Evolutionary conservation across 2,329 filamentous ascomycete species (phyloP).

Genomic region (Ceratocystis albifundus): DNA sequence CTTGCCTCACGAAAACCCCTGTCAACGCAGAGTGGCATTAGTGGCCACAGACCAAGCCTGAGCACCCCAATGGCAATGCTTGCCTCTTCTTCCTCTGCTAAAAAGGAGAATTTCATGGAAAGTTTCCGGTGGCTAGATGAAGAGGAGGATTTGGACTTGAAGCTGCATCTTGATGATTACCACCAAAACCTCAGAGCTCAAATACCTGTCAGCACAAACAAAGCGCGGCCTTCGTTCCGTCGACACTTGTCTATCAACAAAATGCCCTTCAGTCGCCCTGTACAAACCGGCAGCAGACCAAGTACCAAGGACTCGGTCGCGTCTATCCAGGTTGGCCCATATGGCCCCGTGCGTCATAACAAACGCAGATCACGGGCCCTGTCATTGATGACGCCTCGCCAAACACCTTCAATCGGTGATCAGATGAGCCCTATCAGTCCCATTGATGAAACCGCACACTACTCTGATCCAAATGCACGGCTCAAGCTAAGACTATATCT

Average conservation of each 20-base stretch:
- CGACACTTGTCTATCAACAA: slow-evolving; percentile 62
- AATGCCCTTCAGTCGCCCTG: slow-evolving; percentile 48
- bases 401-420: slow-evolving; percentile 8
- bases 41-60: slow-evolving; percentile 26
- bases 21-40: slow-evolving; percentile 27
- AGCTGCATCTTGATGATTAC: slow-evolving; percentile 58
- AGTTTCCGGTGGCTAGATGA: slow-evolving; percentile 65
- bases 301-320: slow-evolving; percentile 33
- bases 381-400: slow-evolving; percentile 41
- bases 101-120: slow-evolving; percentile 48
- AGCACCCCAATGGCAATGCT: slow-evolving; percentile 22
- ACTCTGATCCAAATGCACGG: slow-evolving; percentile 79
- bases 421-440: slow-evolving; percentile 26
- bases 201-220: slow-evolving; percentile 35
- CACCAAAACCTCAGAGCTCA: slow-evolving; percentile 50
- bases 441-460: slow-evolving; percentile 69
- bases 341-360: slow-evolving; percentile 30
- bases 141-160: slow-evolving; percentile 56
- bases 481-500: slow-evolving; percentile 77
- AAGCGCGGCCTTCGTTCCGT: slow-evolving; percentile 50
- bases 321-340: slow-evolving; percentile 27
- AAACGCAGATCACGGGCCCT: slow-evolving; percentile 45
- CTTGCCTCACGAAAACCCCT: slow-evolving; percentile 24
- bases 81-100: slow-evolving; percentile 28
- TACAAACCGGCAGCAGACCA: slow-evolving; percentile 40